phyloP scores from a whole-genome alignment of 1,284 basidiomycete species.

The Ustilago cynodontis region DNA sequence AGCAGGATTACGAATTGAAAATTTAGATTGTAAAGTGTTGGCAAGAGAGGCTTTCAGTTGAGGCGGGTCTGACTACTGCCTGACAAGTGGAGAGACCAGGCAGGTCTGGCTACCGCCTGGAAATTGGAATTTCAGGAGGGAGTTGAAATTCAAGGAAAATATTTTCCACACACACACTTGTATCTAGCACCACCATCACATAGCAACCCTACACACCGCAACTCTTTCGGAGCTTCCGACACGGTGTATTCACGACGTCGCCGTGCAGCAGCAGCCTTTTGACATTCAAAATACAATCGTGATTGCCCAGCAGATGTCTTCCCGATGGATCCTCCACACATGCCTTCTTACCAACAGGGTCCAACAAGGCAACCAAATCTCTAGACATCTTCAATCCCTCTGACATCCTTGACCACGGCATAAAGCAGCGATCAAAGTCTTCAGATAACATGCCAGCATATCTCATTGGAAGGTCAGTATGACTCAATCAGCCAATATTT shows the following conservation, averaged over 20 bases:
- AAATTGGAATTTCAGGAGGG: too few relatives aligned
- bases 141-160: too few relatives aligned
- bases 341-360: not conserved
- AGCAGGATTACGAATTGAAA: conserved; percentile 5
- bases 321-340: conserved; percentile 4
- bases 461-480: conserved; percentile 41
- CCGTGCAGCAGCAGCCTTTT: conserved; percentile 11
- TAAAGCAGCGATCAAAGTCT: not conserved
- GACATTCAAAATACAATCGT: not conserved
- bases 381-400: not conserved
- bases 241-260: conserved; percentile 20
- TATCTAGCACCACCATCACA: too few relatives aligned
- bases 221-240: not conserved
- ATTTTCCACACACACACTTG: too few relatives aligned
- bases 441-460: conserved; percentile 32
- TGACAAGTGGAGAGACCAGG: too few relatives aligned
- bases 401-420: not conserved
- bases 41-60: too few relatives aligned
- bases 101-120: too few relatives aligned
- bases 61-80: too few relatives aligned
- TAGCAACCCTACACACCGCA: too few relatives aligned
- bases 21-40: not conserved
- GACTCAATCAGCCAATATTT: not conserved
- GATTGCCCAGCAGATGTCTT: conserved; percentile 2
- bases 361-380: not conserved